Conservation (phyloP, 768 basidiomycete species). For the Inosperma sp. region DNA sequence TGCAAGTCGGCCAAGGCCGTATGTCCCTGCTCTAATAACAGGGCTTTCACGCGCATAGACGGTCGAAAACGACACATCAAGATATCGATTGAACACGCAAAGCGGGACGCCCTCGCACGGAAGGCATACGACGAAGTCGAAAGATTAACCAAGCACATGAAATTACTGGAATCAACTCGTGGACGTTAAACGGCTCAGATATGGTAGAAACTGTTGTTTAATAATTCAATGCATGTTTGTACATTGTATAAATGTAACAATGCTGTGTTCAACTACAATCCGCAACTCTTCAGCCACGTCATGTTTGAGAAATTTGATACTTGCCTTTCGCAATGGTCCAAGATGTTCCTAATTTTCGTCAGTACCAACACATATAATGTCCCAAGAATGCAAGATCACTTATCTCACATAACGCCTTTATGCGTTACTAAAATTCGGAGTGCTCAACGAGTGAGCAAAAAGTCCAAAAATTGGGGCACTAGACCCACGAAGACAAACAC, state of each 20-base stretch:
- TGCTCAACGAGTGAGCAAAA: constrained; percentile 2
- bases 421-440: not conserved
- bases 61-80: constrained; percentile 12
- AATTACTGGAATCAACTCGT: constrained; percentile 7
- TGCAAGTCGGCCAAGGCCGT: constrained; percentile 10
- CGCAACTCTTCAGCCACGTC: not conserved
- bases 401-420: not conserved
- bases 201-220: not conserved
- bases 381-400: not conserved
- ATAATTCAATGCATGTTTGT: not conserved
- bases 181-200: constrained; percentile 4
- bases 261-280: not conserved
- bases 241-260: not conserved
- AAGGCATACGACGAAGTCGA: constrained; percentile 7
- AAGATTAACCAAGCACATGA: constrained; percentile 6
- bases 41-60: constrained; percentile 10
- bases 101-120: constrained; percentile 2
- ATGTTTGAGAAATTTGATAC: not conserved
- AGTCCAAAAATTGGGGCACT: constrained; percentile 3
- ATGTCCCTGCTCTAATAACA: constrained; percentile 9
- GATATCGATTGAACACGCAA: constrained; percentile 11
- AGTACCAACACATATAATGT: not conserved
- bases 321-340: too few species aligned
- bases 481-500: not conserved
- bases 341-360: not conserved